Base-by-base conservation (phyloP, 768 basidiomycete species). In the Mycena capillaripes region DNA sequence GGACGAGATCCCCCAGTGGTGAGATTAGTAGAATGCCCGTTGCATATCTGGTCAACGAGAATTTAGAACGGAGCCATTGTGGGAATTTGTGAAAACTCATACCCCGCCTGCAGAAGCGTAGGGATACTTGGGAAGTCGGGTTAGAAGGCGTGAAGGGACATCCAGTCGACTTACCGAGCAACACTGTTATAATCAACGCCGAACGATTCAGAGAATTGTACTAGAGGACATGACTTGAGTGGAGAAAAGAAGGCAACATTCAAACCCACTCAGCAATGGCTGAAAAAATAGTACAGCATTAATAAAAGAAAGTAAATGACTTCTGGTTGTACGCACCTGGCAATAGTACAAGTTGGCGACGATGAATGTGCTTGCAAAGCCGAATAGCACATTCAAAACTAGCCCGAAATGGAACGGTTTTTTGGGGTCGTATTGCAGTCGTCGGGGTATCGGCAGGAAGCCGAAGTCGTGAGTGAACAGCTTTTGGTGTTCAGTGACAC, bases 321-420 rank as follows among this genome's bases (percentile, higher is more conserved):
- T 6, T 17, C 3, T 2, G 23, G 0, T 2, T 4, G 12, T 19
- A 8, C 59, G 16, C 61, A 71, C 73, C 62, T 95, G 93, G 71
- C 91, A 93, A 75, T 95, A 96, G 78, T 95, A 96, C 56, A 96
- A 78, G 77, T 96, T 96, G n/a, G 90, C 88, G 17, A 90, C 90
- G 50, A 83, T 85, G 76, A 90, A 88, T 34, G 91, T 93, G 73
- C 90, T 88, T 29, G 87, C 89, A 71, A 90, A 84, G 21, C 91
- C 93, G 76, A 94, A 93, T 0, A 88, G 83, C 14, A 85, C 75
- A 70, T 92, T 93, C 40, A 91, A 77, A 52, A 86, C 38, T 12
- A 89, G 59, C 4, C 88, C 88, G 73, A 92, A 91, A 66, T 87
- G 81, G 42, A 87, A 86, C 0, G 89, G 88, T 21, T 81, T 85